These are phyloP conservation scores for Lathyrus tuberosus DNA, from an alignment of 306 rosid genomes.

Conservation along the genomic window DNA sequence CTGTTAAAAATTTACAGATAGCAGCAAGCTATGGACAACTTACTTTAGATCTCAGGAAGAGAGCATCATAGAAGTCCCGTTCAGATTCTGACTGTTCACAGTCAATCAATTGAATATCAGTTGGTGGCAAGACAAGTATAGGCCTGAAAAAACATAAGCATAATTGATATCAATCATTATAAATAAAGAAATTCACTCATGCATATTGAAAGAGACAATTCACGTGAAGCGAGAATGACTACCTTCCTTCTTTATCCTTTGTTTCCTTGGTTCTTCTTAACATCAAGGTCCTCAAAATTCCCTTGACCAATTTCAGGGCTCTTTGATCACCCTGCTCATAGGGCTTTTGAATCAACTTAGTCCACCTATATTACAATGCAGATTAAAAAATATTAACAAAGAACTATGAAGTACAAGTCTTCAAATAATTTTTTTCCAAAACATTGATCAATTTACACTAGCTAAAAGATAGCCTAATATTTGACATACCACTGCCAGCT, in stretches of 20 bases:
- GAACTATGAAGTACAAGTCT: not conserved
- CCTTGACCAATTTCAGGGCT: slow-evolving; percentile 73
- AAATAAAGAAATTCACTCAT: not conserved
- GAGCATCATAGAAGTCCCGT: slow-evolving; percentile 76
- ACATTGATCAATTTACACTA: not conserved
- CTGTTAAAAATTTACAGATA: slow-evolving; percentile 1
- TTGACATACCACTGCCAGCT: slow-evolving; percentile 72
- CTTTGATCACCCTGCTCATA: slow-evolving; percentile 69
- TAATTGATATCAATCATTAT: slow-evolving; percentile 16
- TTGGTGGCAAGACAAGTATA: slow-evolving; percentile 78
- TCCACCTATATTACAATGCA: slow-evolving; percentile 59
- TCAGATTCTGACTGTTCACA: slow-evolving; percentile 85
- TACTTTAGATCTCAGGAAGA: slow-evolving; percentile 76
- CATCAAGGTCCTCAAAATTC: slow-evolving; percentile 79
- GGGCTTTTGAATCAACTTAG: slow-evolving; percentile 79
- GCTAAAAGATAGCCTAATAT: slow-evolving; percentile 2
- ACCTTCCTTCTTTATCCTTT: slow-evolving; percentile 81
- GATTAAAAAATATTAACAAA: not conserved
- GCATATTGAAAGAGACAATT: not conserved
- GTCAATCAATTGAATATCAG: slow-evolving; percentile 65
- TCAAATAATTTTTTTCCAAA: not conserved
- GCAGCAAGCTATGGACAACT: slow-evolving; percentile 19
- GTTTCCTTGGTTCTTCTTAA: slow-evolving; percentile 83
- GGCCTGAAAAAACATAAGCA: slow-evolving; percentile 57
- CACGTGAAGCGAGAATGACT: slow-evolving; percentile 25